Evolutionary conservation across 371 early-diverging fungal species (phyloP).

Genomic region (Capillidium heterosporum): DNA sequence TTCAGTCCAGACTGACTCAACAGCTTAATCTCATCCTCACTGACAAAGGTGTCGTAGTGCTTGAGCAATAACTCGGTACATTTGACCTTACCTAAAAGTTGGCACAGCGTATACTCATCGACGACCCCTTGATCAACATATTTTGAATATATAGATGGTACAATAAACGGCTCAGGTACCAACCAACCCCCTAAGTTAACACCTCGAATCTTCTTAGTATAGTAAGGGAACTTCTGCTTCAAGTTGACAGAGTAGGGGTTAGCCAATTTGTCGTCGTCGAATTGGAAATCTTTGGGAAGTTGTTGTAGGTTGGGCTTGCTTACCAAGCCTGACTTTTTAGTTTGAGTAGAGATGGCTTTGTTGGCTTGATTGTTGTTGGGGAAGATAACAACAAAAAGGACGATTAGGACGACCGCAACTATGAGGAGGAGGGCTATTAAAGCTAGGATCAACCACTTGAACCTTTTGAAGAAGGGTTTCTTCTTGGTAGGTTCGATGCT

Average conservation of each 20-base stretch:
- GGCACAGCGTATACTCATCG: slow-evolving; percentile 27
- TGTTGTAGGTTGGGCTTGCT: slow-evolving; percentile 19
- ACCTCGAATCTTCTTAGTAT: slow-evolving; percentile 22
- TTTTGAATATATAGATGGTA: slow-evolving; percentile 15
- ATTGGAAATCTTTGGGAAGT: slow-evolving; percentile 16
- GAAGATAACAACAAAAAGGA: not conserved
- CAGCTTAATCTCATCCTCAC: slow-evolving; percentile 20
- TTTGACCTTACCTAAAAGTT: slow-evolving; percentile 13
- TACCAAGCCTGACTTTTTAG: not conserved
- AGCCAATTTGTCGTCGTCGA: slow-evolving; percentile 8
- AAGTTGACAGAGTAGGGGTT: slow-evolving; percentile 7
- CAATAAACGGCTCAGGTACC: slow-evolving; percentile 33
- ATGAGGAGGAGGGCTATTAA: not conserved
- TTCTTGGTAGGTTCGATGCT: too few species aligned
- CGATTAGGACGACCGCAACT: not conserved
- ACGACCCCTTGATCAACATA: slow-evolving; percentile 13
- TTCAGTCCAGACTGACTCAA: slow-evolving; percentile 18
- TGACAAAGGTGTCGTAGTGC: slow-evolving; percentile 25
- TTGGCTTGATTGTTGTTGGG: not conserved
- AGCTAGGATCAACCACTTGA: not conserved
- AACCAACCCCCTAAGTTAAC: slow-evolving; percentile 42
- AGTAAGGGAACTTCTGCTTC: not conserved
- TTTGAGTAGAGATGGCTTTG: not conserved
- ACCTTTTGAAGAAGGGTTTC: too few species aligned
- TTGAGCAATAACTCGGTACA: slow-evolving; percentile 11